These are phyloP conservation scores for Cicer yamashitae DNA, from an alignment of 306 rosid species.

Conservation along the genomic window DNA sequence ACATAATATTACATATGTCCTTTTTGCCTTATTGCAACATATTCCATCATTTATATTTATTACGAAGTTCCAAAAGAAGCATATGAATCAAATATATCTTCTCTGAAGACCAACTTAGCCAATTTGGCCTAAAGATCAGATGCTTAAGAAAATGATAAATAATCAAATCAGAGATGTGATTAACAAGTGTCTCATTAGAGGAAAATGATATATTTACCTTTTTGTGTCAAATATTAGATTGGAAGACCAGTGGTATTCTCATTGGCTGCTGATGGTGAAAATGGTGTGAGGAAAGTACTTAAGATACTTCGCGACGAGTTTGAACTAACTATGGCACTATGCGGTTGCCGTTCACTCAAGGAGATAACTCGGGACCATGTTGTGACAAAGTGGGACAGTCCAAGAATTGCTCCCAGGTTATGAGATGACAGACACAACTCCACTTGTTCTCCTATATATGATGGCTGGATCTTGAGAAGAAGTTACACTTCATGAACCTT, in stretches of 20 bases:
- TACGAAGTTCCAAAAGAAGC: background rate
- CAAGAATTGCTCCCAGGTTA: constrained; percentile 55
- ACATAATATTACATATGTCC: constrained; percentile 4
- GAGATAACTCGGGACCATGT: constrained; percentile 91
- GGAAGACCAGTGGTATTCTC: constrained; percentile 96
- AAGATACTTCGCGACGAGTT: constrained; percentile 82
- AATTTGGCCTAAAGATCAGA: too few relatives aligned
- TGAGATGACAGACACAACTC: constrained; percentile 28
- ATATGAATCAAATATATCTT: background rate
- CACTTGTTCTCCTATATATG: background rate
- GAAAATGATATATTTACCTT: background rate
- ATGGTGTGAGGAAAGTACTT: constrained; percentile 88
- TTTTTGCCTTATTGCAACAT: constrained; percentile 16
- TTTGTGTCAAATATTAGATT: constrained; percentile 56
- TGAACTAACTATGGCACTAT: constrained; percentile 87
- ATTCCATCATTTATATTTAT: constrained; percentile 12
- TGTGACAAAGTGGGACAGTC: constrained; percentile 73
- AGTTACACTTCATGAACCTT: background rate
- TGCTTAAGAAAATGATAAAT: too few relatives aligned
- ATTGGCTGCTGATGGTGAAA: constrained; percentile 90
- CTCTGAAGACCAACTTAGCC: background rate
- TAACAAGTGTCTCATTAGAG: too few relatives aligned
- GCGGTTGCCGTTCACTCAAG: constrained; percentile 85
- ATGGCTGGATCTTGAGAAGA: constrained; percentile 6
- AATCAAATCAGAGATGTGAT: too few relatives aligned